Percentiles rank a stretch among this genome's conserved stretches.
Evolutionary conservation across 1,284 basidiomycete species (phyloP).

Genomic region (Ceratobasidium sp.): DNA sequence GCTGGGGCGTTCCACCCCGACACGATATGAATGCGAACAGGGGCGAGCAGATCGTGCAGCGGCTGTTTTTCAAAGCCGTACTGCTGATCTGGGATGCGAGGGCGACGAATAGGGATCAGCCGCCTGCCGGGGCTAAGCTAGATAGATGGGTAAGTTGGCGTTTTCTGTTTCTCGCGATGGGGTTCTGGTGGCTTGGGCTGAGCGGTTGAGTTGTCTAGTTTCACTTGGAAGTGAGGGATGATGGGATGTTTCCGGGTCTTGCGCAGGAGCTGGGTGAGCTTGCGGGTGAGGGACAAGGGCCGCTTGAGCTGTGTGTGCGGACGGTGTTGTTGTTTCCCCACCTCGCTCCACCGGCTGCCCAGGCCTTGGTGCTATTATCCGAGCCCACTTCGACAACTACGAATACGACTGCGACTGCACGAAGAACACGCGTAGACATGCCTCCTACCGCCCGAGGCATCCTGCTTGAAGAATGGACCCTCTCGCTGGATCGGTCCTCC

Average conservation of each 20-base stretch:
- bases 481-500: constrained; percentile 62
- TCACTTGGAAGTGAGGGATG: constrained; percentile 79
- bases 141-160: constrained; percentile 79
- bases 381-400: constrained; percentile 54
- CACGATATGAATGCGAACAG: constrained; percentile 56
- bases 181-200: constrained; percentile 34
- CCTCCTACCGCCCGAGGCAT: constrained; percentile 75
- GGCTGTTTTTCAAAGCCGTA: constrained; percentile 81
- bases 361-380: constrained; percentile 75
- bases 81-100: constrained; percentile 78
- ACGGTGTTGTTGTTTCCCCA: constrained; percentile 67
- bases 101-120: constrained; percentile 16
- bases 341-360: constrained; percentile 68
- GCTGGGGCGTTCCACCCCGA: constrained; percentile 42
- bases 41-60: constrained; percentile 84
- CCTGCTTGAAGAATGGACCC: constrained; percentile 78
- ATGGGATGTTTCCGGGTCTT: constrained; percentile 26
- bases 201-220: constrained; percentile 64
- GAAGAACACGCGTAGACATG: constrained; percentile 55
- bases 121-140: constrained; percentile 59
- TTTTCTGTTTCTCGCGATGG: background rate
- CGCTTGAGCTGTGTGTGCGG: constrained; percentile 76
- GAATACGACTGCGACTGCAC: background rate
- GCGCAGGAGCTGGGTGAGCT: constrained; percentile 73
- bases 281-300: constrained; percentile 54